These are phyloP conservation scores for Trichoderma endophyticum DNA, from an alignment of 2,329 filamentous ascomycete species.

Conservation along the genomic window DNA sequence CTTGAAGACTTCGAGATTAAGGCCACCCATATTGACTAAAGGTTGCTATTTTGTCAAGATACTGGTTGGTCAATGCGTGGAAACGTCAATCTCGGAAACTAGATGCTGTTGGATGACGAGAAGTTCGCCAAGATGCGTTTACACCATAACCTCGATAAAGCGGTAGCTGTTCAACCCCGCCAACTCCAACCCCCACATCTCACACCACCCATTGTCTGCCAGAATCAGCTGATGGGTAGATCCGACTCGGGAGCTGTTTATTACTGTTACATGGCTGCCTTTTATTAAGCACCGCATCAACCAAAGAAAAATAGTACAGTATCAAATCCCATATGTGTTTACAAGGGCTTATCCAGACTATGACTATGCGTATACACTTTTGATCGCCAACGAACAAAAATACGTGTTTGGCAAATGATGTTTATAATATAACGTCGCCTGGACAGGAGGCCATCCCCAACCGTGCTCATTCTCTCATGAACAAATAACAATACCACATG, in stretches of 20 bases:
- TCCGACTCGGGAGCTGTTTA: not conserved
- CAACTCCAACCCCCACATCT: not conserved
- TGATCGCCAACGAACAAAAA: conserved; percentile 11
- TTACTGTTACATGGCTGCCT: not conserved
- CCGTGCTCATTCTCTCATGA: not conserved
- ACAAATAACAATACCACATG: not conserved
- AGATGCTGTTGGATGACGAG: not conserved
- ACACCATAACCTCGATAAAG: conserved; percentile 24
- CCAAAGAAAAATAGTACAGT: not conserved
- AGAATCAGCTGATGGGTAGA: not conserved
- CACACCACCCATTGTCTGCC: not conserved
- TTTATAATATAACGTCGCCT: not conserved
- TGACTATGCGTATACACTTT: conserved; percentile 9
- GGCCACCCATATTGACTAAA: conserved; percentile 61
- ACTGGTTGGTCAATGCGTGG: not conserved
- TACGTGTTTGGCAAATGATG: not conserved
- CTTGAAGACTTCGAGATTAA: conserved; percentile 95
- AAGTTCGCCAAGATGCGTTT: not conserved
- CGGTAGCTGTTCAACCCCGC: conserved; percentile 17
- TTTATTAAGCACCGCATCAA: not conserved
- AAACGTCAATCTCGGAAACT: not conserved
- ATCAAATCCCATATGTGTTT: not conserved
- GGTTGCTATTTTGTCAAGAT: not conserved
- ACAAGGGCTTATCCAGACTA: not conserved
- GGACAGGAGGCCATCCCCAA: not conserved